phyloP scores from a whole-genome alignment of 1,139 yeast genomes.

The Sugiyamaella novakii region DNA sequence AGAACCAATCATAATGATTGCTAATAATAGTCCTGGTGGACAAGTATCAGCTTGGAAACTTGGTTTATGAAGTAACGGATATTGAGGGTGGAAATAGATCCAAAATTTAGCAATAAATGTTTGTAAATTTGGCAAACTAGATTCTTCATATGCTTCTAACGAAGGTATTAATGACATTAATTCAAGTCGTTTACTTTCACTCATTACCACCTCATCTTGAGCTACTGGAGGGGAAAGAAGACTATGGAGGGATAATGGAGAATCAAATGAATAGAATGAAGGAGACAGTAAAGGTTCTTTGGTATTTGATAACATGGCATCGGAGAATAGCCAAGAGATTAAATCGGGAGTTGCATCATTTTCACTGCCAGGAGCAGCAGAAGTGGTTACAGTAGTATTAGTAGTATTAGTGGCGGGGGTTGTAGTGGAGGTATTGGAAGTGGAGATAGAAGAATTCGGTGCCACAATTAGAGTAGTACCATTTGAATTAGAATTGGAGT shows the following conservation, averaged over 20 bases:
- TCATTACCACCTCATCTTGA: conserved; percentile 33
- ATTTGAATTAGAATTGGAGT: background rate
- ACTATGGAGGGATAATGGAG: conserved; percentile 44
- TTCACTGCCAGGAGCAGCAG: conserved; percentile 5
- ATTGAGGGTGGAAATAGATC: conserved; percentile 63
- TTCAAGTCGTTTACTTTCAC: conserved; percentile 40
- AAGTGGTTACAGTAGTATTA: background rate
- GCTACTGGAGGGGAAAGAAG: conserved; percentile 43
- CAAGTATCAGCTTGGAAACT: conserved; percentile 58
- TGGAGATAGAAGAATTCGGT: conserved; percentile 1
- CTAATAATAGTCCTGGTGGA: conserved; percentile 56
- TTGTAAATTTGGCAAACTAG: conserved; percentile 35
- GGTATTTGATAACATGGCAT: conserved; percentile 38
- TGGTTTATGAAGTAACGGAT: conserved; percentile 62
- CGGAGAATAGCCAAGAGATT: conserved; percentile 44
- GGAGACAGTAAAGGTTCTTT: conserved; percentile 39
- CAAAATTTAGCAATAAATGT: conserved; percentile 47
- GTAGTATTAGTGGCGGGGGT: background rate
- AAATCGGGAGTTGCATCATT: conserved; percentile 30
- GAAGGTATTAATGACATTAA: conserved; percentile 44
- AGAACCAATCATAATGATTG: conserved; percentile 62
- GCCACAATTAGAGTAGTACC: conserved; percentile 8
- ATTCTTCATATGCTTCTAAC: conserved; percentile 40
- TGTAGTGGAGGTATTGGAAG: conserved; percentile 1
- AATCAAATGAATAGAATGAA: conserved; percentile 37